These are phyloP conservation scores for Yarrowia sp. DNA, from an alignment of 805 yeast genomes.

Conservation along the genomic window DNA sequence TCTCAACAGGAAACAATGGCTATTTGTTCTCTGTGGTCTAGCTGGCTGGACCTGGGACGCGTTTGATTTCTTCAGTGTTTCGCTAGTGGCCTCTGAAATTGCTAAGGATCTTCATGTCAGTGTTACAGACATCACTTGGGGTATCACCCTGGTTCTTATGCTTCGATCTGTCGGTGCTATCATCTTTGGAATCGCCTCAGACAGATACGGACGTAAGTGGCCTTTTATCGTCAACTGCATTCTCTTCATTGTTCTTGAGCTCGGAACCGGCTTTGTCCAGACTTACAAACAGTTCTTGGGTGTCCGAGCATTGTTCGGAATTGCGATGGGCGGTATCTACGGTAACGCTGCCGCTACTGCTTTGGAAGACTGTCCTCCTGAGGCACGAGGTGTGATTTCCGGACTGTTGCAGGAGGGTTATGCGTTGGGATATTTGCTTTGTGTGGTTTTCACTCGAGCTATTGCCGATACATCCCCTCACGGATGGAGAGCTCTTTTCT, in stretches of 20 bases:
- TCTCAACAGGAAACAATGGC: conserved; percentile 59
- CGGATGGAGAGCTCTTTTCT: conserved; percentile 74
- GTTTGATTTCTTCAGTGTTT: conserved; percentile 70
- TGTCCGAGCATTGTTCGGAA: conserved; percentile 69
- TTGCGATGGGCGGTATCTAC: conserved; percentile 75
- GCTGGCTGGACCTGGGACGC: conserved; percentile 77
- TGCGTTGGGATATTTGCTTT: conserved; percentile 8
- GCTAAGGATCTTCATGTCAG: conserved; percentile 57
- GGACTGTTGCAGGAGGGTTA: conserved; percentile 53
- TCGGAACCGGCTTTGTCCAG: conserved; percentile 42
- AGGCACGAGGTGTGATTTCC: conserved; percentile 66
- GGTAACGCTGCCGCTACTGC: conserved; percentile 72
- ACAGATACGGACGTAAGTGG: conserved; percentile 18
- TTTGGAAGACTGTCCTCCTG: conserved; percentile 66
- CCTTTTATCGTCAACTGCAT: conserved; percentile 16
- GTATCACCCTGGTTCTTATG: conserved; percentile 55
- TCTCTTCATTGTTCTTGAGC: conserved; percentile 8
- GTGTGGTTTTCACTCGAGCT: conserved; percentile 21
- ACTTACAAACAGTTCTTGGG: conserved; percentile 66
- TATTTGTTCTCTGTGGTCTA: conserved; percentile 64
- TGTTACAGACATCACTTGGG: conserved; percentile 69
- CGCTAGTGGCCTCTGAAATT: conserved; percentile 60
- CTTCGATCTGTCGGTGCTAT: conserved; percentile 22
- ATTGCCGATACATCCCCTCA: conserved; percentile 54
- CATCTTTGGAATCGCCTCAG: conserved; percentile 16